These are phyloP conservation scores for Amylostereum areolatum DNA, from an alignment of 1,284 basidiomycete species.

Conservation along the genomic window DNA sequence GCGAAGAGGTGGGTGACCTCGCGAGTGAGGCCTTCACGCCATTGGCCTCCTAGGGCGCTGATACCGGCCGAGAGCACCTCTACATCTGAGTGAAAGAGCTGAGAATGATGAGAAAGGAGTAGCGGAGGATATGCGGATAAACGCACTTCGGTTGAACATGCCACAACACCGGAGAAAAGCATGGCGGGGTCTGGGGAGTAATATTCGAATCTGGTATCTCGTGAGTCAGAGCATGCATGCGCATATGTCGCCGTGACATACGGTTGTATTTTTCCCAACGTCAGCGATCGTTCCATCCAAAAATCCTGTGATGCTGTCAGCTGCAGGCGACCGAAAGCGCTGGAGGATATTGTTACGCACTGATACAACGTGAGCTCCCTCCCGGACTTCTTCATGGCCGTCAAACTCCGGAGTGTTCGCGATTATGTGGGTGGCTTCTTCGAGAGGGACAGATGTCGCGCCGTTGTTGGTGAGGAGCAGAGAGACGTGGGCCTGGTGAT, in stretches of 20 bases:
- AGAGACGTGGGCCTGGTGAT: not conserved
- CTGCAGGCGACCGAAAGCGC: not conserved
- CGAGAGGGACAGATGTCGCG: not conserved
- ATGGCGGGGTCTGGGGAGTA: slow-evolving; percentile 73
- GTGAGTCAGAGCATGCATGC: not conserved
- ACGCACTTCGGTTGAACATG: slow-evolving; percentile 59
- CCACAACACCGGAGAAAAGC: slow-evolving; percentile 80
- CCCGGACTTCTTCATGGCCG: not conserved
- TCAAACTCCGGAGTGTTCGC: not conserved
- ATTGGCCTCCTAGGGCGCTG: slow-evolving; percentile 76
- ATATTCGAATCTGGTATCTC: slow-evolving; percentile 30
- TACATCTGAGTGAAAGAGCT: slow-evolving; percentile 58
- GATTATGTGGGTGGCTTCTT: not conserved
- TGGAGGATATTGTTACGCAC: not conserved
- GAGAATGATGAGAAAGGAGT: slow-evolving; percentile 7
- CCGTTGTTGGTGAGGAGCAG: not conserved
- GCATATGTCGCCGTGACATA: slow-evolving; percentile 24
- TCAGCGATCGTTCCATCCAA: slow-evolving; percentile 66
- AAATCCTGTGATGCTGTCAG: slow-evolving; percentile 33
- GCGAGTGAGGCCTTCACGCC: slow-evolving; percentile 65
- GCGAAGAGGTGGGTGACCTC: slow-evolving; percentile 86
- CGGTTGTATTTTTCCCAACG: slow-evolving; percentile 54
- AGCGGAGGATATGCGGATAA: slow-evolving; percentile 1
- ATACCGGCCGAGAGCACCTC: slow-evolving; percentile 74
- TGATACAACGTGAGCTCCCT: not conserved